Evolutionary conservation across 805 yeast genomes (phyloP).

Genomic region (Kuraishia piskuri): DNA sequence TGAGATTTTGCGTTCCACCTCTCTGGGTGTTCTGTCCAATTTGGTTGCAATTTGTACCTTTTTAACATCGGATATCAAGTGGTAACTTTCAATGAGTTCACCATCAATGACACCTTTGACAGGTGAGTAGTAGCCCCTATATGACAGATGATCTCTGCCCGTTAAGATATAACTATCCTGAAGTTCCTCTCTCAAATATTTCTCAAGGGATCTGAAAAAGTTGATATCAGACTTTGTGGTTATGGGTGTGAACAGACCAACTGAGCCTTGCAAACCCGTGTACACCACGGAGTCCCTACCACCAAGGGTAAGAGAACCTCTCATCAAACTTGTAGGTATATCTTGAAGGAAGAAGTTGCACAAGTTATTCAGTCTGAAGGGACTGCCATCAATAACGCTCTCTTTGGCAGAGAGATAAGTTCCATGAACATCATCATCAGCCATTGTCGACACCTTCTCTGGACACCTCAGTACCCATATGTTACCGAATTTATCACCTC

Average conservation of each 20-base stretch:
- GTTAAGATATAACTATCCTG: slow-evolving; percentile 29
- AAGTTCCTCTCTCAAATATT: slow-evolving; percentile 27
- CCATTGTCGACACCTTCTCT: slow-evolving; percentile 32
- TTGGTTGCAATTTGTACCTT: slow-evolving; percentile 29
- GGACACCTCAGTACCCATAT: slow-evolving; percentile 60
- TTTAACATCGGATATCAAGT: slow-evolving; percentile 22
- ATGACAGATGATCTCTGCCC: slow-evolving; percentile 61
- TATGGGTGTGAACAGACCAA: slow-evolving; percentile 70
- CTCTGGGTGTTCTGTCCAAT: slow-evolving; percentile 38
- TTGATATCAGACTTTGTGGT: slow-evolving; percentile 51
- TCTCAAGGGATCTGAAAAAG: slow-evolving; percentile 49
- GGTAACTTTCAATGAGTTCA: slow-evolving; percentile 63
- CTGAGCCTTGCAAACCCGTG: slow-evolving; percentile 72
- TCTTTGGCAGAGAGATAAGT: slow-evolving; percentile 25
- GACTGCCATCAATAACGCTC: slow-evolving; percentile 36
- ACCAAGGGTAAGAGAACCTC: slow-evolving; percentile 45
- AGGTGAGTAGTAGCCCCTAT: slow-evolving; percentile 78
- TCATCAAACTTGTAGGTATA: slow-evolving; percentile 52
- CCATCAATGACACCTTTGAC: slow-evolving; percentile 77
- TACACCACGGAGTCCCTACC: slow-evolving; percentile 64
- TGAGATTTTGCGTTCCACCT: slow-evolving; percentile 41
- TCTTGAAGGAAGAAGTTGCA: slow-evolving; percentile 62
- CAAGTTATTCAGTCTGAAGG: slow-evolving; percentile 42
- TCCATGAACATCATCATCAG: slow-evolving; percentile 43
- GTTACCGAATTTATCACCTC: slow-evolving; percentile 87